Base-by-base conservation (phyloP, 2,329 filamentous ascomycete genomes). In the Alternaria alternata region DNA sequence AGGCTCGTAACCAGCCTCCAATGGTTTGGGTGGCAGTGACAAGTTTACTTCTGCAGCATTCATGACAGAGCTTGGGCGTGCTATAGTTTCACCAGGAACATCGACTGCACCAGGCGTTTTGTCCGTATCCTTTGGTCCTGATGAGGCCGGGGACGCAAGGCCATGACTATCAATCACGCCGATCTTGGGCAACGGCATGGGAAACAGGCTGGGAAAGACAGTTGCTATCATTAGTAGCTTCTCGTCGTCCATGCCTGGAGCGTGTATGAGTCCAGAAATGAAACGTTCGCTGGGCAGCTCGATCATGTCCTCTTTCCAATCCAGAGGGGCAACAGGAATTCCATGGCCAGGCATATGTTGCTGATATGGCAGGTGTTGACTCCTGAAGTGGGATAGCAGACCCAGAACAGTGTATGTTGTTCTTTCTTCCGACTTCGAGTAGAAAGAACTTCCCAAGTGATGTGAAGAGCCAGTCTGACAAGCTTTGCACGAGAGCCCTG, bases 291-390 rank as follows among this genome's bases (percentile, higher is more conserved):
- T 83, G 1, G 87, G 87, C 43, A 89, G 77, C 64, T 86, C 82
- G 53, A 90, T 83, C 86, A 89, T 88, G 59, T 88, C 83, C 57
- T 80, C 81, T 60, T 83, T 85, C 87, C 87, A 89, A 67, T 89
- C 84, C 30, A 80, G 68, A 11, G 72, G 67, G 26, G 62, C 39
- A 18, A 65, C 22, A 9, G 59, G 61, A 30, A 70, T 70, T 51
- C 74, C 72, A 54, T 68, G 70, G 34, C 59, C 67, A 57, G 66
- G 67, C 6, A 65, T 64, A 22, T 67, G 59, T 30, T 65, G 61
- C 39, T 67, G 64, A 20, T 57, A 43, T 28, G 74, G 60, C 62
- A 79, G 67, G 73, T 87, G 84, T 57, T 88, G 87, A 64, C 89
- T 85, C 57, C 84, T 85, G 62, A 86, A 84, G 57, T 91, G 83